These are phyloP conservation scores for Raffaelea arxii DNA, from an alignment of 2,329 filamentous ascomycete species.

Conservation along the genomic window DNA sequence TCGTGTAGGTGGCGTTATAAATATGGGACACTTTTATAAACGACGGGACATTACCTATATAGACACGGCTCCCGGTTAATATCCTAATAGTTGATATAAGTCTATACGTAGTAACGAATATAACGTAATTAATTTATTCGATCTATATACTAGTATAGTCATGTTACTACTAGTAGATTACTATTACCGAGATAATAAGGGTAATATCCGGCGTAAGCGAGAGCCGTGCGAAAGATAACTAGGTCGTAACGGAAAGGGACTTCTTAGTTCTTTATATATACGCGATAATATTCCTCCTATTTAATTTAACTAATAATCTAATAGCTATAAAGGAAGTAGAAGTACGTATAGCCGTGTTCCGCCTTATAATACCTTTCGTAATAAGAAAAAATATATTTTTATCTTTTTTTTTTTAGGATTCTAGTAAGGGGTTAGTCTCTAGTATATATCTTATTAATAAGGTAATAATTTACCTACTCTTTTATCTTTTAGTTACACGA, in stretches of 20 bases:
- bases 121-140: neutral
- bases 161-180: neutral
- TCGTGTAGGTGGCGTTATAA: neutral
- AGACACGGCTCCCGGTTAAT: neutral
- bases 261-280: constrained; percentile 1
- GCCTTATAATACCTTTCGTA: neutral
- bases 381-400: neutral
- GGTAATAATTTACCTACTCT: neutral
- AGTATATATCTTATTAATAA: neutral
- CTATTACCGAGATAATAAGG: neutral
- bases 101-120: neutral
- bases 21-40: neutral
- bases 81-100: neutral
- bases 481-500: neutral
- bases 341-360: constrained; percentile 1
- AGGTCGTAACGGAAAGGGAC: neutral
- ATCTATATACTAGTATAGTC: neutral
- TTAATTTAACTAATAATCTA: neutral
- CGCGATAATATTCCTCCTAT: neutral
- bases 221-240: neutral
- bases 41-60: neutral
- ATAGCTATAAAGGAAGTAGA: constrained; percentile 3
- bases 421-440: neutral
- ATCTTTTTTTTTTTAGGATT: neutral
- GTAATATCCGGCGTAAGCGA: neutral